A percentile compares a stretch with the other conserved stretches of the same genome.
Evolutionary conservation across 768 basidiomycete genomes (phyloP).

Genomic region (Hortiboletus flavorubellus): DNA sequence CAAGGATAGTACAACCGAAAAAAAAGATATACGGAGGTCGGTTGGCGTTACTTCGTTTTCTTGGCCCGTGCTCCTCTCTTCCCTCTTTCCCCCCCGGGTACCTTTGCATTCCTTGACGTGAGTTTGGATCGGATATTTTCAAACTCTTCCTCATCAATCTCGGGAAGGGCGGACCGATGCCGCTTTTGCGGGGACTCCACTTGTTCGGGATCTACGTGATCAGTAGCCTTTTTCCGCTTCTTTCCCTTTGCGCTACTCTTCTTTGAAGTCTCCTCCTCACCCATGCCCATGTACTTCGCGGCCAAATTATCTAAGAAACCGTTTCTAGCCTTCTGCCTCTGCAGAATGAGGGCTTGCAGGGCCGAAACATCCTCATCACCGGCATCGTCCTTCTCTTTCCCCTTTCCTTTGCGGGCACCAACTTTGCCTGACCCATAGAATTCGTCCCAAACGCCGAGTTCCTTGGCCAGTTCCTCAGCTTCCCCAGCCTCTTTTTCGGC

Average conservation of each 20-base stretch:
- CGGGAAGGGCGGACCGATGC: constrained; percentile 41
- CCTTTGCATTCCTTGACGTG: constrained; percentile 46
- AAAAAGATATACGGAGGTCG: background rate
- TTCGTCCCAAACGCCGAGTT: constrained; percentile 92
- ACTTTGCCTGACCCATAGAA: constrained; percentile 79
- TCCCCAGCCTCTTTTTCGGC: constrained; percentile 78
- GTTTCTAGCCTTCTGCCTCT: constrained; percentile 66
- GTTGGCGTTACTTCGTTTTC: constrained; percentile 33
- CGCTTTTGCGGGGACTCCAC: constrained; percentile 50
- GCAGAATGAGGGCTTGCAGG: constrained; percentile 78
- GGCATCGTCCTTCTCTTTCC: constrained; percentile 37
- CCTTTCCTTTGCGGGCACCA: constrained; percentile 53
- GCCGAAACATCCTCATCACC: constrained; percentile 60
- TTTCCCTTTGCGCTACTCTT: constrained; percentile 48
- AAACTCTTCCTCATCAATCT: constrained; percentile 67
- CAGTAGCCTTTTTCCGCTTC: constrained; percentile 46
- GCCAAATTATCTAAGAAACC: constrained; percentile 74
- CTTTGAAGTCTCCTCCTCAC: constrained; percentile 26
- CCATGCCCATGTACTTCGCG: constrained; percentile 63
- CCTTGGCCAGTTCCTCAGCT: constrained; percentile 80
- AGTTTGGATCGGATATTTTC: constrained; percentile 56
- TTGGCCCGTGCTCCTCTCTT: constrained; percentile 32
- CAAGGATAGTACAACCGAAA: background rate
- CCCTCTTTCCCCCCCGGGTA: constrained; percentile 20
- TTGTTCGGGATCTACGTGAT: constrained; percentile 33